Evolutionary conservation across 2,329 filamentous ascomycete genomes (phyloP).

Genomic region (Diplocarpon mali): DNA sequence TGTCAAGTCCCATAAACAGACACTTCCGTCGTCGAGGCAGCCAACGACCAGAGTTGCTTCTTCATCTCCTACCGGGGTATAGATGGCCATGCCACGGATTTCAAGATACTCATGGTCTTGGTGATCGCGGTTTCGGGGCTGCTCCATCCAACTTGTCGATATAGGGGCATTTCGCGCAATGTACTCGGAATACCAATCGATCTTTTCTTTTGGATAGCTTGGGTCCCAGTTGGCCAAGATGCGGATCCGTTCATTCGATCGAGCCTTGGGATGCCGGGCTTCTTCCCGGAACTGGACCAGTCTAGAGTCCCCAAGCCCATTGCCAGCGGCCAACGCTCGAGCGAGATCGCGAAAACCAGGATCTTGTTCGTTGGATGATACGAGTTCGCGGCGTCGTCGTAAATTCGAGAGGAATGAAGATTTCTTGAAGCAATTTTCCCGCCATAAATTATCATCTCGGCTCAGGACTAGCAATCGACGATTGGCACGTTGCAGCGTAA

Average conservation of each 20-base stretch:
- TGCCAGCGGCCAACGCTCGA: constrained; percentile 20
- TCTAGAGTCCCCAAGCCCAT: constrained; percentile 23
- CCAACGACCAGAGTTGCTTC: constrained; percentile 53
- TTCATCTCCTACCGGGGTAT: constrained; percentile 42
- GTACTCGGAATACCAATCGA: constrained; percentile 84
- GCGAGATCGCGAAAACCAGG: constrained; percentile 29
- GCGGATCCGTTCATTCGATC: constrained; percentile 35
- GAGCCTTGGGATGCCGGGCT: constrained; percentile 17
- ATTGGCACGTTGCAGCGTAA: constrained; percentile 59
- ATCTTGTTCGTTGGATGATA: constrained; percentile 30
- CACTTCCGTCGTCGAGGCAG: constrained; percentile 74
- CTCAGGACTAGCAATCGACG: constrained; percentile 53
- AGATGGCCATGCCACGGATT: constrained; percentile 62
- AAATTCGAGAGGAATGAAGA: constrained; percentile 57
- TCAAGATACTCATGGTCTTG: constrained; percentile 43
- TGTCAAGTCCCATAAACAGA: constrained; percentile 76
- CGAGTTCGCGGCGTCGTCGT: constrained; percentile 37
- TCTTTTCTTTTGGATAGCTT: constrained; percentile 55
- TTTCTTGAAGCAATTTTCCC: constrained; percentile 58
- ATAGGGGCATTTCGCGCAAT: constrained; percentile 69
- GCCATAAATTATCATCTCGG: constrained; percentile 70
- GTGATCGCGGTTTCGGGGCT: constrained; percentile 37
- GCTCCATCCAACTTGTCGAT: constrained; percentile 66
- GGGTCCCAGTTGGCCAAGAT: constrained; percentile 78
- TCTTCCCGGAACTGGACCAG: constrained; percentile 16